These are phyloP conservation scores for Cyclocybe cylindracea DNA, from an alignment of 768 basidiomycete species.

Conservation along the genomic window DNA sequence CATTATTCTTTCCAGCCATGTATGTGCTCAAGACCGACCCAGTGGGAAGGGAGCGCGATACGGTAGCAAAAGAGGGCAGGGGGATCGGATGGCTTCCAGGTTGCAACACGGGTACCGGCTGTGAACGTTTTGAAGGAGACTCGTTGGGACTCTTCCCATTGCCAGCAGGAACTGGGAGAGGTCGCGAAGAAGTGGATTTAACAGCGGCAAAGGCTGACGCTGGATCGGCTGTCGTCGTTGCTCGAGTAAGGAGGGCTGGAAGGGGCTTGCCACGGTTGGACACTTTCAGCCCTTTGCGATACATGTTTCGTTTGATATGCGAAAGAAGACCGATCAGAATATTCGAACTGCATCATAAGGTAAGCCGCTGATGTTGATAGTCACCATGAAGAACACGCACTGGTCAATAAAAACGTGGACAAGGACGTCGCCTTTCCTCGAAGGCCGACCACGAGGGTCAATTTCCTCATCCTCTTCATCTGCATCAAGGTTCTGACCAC, in stretches of 20 bases:
- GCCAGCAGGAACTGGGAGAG: conserved; percentile 18
- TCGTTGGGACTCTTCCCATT: conserved; percentile 2
- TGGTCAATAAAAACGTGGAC: conserved; percentile 60
- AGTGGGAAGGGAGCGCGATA: conserved; percentile 27
- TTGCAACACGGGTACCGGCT: conserved; percentile 4
- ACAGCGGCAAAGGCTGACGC: conserved; percentile 22
- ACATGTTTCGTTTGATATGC: conserved; percentile 52
- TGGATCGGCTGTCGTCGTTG: conserved; percentile 7
- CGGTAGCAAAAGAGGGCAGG: conserved; percentile 42
- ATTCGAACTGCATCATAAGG: conserved; percentile 69
- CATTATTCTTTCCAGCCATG: conserved; percentile 9
- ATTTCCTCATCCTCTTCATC: conserved; percentile 31
- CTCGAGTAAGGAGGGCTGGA: conserved; percentile 14
- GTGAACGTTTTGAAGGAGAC: background rate
- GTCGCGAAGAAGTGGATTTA: conserved; percentile 16
- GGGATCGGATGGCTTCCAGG: conserved; percentile 29
- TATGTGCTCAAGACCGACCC: conserved; percentile 16
- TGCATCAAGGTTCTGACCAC: conserved; percentile 14
- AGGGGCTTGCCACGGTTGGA: conserved; percentile 12
- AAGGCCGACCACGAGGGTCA: conserved; percentile 35
- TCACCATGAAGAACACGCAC: conserved; percentile 35
- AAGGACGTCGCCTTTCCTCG: conserved; percentile 32
- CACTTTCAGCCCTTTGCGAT: conserved; percentile 6
- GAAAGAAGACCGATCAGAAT: conserved; percentile 83
- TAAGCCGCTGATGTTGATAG: conserved; percentile 5